Evolutionary conservation across 169 alveolate genomes (phyloP).

Genomic region (Eimeria mitis): DNA sequence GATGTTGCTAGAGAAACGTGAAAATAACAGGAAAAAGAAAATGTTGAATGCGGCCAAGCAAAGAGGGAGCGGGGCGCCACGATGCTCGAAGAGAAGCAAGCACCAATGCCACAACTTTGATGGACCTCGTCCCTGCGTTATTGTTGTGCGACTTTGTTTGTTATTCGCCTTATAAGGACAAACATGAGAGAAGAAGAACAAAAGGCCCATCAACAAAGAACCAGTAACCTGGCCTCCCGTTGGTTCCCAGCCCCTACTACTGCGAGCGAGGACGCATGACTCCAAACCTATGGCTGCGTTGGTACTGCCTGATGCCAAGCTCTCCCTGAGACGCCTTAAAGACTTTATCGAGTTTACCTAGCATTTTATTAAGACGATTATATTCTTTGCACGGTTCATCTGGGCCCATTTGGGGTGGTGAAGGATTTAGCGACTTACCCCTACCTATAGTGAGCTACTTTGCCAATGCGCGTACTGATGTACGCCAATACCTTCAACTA

Average conservation of each 20-base stretch:
- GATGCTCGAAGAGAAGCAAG: neutral
- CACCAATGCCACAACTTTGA: neutral
- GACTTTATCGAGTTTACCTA: neutral
- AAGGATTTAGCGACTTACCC: neutral
- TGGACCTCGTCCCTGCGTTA: neutral
- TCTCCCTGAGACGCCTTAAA: neutral
- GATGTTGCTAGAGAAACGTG: neutral
- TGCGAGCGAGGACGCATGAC: conserved; percentile 6
- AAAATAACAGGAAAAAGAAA: neutral
- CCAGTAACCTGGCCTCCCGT: neutral
- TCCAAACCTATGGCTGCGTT: neutral
- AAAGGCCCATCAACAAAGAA: neutral
- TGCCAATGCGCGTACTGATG: neutral
- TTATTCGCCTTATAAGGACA: neutral
- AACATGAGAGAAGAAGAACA: neutral
- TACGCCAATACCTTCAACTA: neutral
- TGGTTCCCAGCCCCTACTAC: conserved; percentile 6
- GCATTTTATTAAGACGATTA: neutral
- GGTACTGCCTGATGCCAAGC: neutral
- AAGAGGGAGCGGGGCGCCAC: neutral
- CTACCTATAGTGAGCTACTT: neutral
- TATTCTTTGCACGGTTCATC: neutral
- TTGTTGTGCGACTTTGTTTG: neutral
- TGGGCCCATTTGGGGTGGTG: neutral
- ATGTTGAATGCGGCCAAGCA: neutral